Base-by-base conservation (phyloP, 2,329 filamentous ascomycete genomes). In the Verticillium dahliae region DNA sequence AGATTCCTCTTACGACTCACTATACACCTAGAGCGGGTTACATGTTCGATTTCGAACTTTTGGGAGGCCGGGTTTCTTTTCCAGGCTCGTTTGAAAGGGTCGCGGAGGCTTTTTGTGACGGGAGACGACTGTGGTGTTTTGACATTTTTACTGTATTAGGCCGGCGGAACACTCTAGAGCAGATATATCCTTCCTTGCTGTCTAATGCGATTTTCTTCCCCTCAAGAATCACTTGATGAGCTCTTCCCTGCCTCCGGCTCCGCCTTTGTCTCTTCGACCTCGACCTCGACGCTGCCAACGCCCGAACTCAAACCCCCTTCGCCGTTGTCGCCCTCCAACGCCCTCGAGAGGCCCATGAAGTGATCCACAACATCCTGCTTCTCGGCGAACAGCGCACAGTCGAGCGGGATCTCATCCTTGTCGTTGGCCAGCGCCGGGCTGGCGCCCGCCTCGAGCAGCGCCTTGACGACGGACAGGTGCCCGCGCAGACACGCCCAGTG, bases 401-500 rank as follows among this genome's bases (percentile, higher is more conserved):
- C 91, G 2, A 92, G 79, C 2, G 90, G 86, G 68, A 93, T 89
- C 69, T 96, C 91, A 34, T 96, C 92, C 57, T 90, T 90, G 71
- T 88, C 85, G 72, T 98, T 98, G 70, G 88, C 88, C 37, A 92
- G 78, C 11, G 87, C 87, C 4, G 92, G 87, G 62, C 92, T 89
- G 1, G 92, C 92, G 2, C 92, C 92, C 2, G 86, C 80, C 55
- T 87, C 86, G 1, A 97, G 81, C 13, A 99, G 82, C 0, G 87
- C 76, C 78, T 93, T 90, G 6, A 97, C 91, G 3, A 87, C 85
- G 6, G 88, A 85, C 3, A 98, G 78, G 70, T 97, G 93, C 1
- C 93, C 93, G 60, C 96, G 95, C 61, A 97, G 79, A 0, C 92
- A 90, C 0, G 94, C 94, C 93, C 93, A 98, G 77, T 99, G 95